Conservation (phyloP, 1,139 yeast genomes). For the Geotrichum candidum region DNA sequence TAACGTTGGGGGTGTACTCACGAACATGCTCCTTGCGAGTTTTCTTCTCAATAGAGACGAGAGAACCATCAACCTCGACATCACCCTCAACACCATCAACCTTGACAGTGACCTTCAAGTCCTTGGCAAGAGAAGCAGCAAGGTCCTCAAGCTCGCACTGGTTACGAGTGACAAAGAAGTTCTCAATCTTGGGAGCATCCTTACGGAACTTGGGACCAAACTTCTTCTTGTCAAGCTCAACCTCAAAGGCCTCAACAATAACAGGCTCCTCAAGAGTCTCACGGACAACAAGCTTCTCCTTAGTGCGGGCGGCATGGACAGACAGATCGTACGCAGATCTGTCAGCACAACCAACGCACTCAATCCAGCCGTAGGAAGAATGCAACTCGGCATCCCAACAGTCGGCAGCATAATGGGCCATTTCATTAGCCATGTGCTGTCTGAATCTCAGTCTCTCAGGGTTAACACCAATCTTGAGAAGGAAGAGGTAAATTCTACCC, state of each 20-base stretch:
- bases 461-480: constrained; percentile 86
- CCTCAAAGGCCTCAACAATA: constrained; percentile 75
- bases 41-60: constrained; percentile 70
- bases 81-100: constrained; percentile 56
- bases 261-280: constrained; percentile 80
- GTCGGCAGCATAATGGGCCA: constrained; percentile 99
- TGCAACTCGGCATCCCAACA: constrained; percentile 99
- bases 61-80: constrained; percentile 65
- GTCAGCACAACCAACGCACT: constrained; percentile 99
- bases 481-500: constrained; percentile 83
- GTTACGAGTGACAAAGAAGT: constrained; percentile 67
- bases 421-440: constrained; percentile 97
- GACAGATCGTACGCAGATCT: constrained; percentile 96
- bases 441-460: constrained; percentile 82
- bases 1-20: constrained; percentile 94
- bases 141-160: constrained; percentile 82
- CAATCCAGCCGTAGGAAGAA: constrained; percentile 97
- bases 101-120: constrained; percentile 59
- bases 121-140: constrained; percentile 56
- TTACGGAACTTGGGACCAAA: constrained; percentile 97
- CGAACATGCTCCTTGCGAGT: constrained; percentile 84
- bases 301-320: constrained; percentile 92
- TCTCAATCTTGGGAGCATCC: constrained; percentile 89
- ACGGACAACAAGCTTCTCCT: constrained; percentile 91
- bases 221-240: constrained; percentile 84